Conservation (phyloP, 2,329 filamentous ascomycete species). For the Penicillium sp. region DNA sequence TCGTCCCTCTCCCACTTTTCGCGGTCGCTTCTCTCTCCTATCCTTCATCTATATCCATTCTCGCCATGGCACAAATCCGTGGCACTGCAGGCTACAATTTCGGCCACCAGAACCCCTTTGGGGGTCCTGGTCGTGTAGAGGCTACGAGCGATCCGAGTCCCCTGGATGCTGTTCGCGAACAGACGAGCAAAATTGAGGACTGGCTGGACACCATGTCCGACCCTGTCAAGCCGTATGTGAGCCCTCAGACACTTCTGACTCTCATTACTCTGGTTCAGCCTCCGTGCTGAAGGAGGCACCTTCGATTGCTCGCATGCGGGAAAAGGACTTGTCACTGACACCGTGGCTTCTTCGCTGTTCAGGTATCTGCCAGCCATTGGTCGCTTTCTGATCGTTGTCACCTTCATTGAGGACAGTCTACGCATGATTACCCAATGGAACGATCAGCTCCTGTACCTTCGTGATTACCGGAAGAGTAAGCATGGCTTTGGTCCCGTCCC, state of each 20-base stretch:
- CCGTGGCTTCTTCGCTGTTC: slow-evolving; percentile 21
- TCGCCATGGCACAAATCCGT: slow-evolving; percentile 47
- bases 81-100: slow-evolving; percentile 75
- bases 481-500: slow-evolving; percentile 4
- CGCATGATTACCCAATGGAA: slow-evolving; percentile 96
- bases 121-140: slow-evolving; percentile 50
- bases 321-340: slow-evolving; percentile 27
- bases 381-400: slow-evolving; percentile 94
- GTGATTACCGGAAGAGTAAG: slow-evolving; percentile 88
- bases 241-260: too few relatives aligned
- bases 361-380: slow-evolving; percentile 92
- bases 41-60: too few relatives aligned
- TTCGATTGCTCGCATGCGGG: too few relatives aligned
- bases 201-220: slow-evolving; percentile 76
- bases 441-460: slow-evolving; percentile 86
- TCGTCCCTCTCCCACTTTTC: too few relatives aligned
- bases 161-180: slow-evolving; percentile 79
- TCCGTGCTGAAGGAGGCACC: too few relatives aligned
- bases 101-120: slow-evolving; percentile 64
- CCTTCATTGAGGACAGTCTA: slow-evolving; percentile 91
- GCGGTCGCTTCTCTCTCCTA: slow-evolving; percentile 18
- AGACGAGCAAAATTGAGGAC: slow-evolving; percentile 98
- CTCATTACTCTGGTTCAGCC: too few relatives aligned
- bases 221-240: slow-evolving; percentile 86
- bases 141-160: slow-evolving; percentile 62